Conservation (phyloP, 2,329 filamentous ascomycete genomes). For the Ophiocordyceps camponoti-saundersi region DNA sequence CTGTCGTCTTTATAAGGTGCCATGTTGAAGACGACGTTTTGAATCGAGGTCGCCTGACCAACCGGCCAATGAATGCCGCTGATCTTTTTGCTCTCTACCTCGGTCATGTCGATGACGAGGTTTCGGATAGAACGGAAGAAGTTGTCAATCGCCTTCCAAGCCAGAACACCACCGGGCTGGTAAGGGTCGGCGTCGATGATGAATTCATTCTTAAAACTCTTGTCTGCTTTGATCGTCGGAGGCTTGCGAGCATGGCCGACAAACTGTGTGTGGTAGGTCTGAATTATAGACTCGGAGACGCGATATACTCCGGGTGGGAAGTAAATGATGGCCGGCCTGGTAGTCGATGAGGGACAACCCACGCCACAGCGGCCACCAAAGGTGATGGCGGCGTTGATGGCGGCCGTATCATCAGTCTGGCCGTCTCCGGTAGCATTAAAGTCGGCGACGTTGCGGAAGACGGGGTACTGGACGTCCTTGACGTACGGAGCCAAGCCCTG, state of each 20-base stretch:
- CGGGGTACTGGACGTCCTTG: slow-evolving; percentile 36
- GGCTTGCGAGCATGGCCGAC: slow-evolving; percentile 60
- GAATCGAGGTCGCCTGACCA: slow-evolving; percentile 8
- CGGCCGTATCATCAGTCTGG: background rate
- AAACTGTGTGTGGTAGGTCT: slow-evolving; percentile 88
- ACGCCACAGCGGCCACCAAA: slow-evolving; percentile 7
- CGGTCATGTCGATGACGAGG: slow-evolving; percentile 1
- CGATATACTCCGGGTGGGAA: slow-evolving; percentile 80
- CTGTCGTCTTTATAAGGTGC: slow-evolving; percentile 41
- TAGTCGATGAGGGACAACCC: slow-evolving; percentile 69
- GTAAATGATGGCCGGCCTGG: slow-evolving; percentile 75
- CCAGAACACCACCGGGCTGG: background rate
- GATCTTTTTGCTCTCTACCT: background rate
- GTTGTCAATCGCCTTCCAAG: slow-evolving; percentile 1
- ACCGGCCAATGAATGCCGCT: slow-evolving; percentile 8
- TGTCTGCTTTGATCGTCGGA: slow-evolving; percentile 43
- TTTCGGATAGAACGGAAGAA: slow-evolving; percentile 8
- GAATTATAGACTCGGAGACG: slow-evolving; percentile 61
- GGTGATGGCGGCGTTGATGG: slow-evolving; percentile 1
- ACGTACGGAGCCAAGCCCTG: slow-evolving; percentile 50
- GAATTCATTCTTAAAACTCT: background rate
- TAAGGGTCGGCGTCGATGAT: slow-evolving; percentile 6
- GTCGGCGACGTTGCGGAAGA: slow-evolving; percentile 22
- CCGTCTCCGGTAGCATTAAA: slow-evolving; percentile 1
- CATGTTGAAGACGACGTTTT: slow-evolving; percentile 46